Conservation (phyloP, 768 basidiomycete genomes). For the Termitomyces sp. region DNA sequence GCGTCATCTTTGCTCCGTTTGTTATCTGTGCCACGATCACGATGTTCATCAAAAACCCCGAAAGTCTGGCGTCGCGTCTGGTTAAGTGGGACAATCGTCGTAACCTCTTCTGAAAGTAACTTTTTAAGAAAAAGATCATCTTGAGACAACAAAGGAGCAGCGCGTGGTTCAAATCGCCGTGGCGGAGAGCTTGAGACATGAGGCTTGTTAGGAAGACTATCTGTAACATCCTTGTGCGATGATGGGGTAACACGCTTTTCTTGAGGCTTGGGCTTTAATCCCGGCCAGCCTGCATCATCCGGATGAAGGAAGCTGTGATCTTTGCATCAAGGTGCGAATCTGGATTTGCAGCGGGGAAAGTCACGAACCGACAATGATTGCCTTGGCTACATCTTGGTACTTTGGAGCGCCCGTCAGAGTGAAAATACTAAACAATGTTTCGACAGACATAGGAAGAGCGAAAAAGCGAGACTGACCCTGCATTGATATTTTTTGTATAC, state of each 20-base stretch:
- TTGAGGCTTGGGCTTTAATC: conserved; percentile 16
- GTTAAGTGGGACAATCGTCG: not conserved
- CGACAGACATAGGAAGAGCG: not conserved
- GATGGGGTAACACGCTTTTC: conserved; percentile 10
- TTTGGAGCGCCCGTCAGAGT: conserved; percentile 35
- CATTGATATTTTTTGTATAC: conserved; percentile 41
- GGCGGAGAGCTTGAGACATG: conserved; percentile 3
- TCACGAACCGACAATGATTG: conserved; percentile 40
- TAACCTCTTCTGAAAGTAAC: conserved; percentile 22
- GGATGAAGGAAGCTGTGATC: conserved; percentile 42
- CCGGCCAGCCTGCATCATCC: conserved; percentile 38
- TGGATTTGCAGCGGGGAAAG: not conserved
- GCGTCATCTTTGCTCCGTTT: conserved; percentile 5
- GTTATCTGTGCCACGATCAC: conserved; percentile 6
- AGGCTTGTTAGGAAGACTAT: conserved; percentile 4
- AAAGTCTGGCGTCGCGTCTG: conserved; percentile 6
- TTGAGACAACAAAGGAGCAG: conserved; percentile 36
- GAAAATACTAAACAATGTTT: conserved; percentile 35
- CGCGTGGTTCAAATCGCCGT: conserved; percentile 19
- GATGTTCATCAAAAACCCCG: conserved; percentile 3
- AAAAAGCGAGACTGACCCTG: conserved; percentile 31
- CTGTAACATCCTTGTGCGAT: conserved; percentile 1
- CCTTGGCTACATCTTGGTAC: conserved; percentile 44
- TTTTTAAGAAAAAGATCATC: conserved; percentile 36
- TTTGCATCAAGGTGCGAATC: not conserved